Percentiles rank a stretch among this genome's conserved stretches.
Evolutionary conservation across 179 eudicot species (phyloP).

Genomic region (Spinacia oleracea): DNA sequence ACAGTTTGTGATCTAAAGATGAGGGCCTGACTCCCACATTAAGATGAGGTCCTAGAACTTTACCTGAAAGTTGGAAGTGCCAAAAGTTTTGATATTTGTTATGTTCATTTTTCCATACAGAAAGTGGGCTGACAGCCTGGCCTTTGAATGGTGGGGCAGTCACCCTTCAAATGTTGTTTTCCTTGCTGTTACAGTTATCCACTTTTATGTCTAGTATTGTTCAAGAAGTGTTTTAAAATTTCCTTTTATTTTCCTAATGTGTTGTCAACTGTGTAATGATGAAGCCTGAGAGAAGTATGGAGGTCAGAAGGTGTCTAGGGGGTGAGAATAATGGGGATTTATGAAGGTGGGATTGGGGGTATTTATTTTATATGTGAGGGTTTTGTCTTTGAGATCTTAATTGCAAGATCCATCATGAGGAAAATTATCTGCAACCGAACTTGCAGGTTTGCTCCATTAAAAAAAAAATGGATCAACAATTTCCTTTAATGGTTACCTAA

Average conservation of each 20-base stretch:
- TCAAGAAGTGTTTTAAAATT: neutral
- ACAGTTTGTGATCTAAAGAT: neutral
- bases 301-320: neutral
- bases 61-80: neutral
- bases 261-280: neutral
- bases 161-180: neutral
- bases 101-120: neutral
- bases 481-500: neutral
- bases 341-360: neutral
- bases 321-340: neutral
- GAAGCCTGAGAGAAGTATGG: neutral
- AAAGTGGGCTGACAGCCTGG: neutral
- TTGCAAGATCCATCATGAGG: neutral
- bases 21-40: neutral
- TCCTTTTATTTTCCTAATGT: neutral
- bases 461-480: neutral
- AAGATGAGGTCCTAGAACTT: neutral
- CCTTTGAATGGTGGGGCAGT: neutral
- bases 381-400: neutral
- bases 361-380: neutral
- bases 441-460: neutral
- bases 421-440: neutral
- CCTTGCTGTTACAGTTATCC: neutral
- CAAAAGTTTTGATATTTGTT: neutral
- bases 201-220: neutral